Percentiles rank a stretch among this genome's conserved stretches.
These are phyloP conservation scores for Pseudonitzschia multiseries DNA, from an alignment of 108 stramenopile genomes.

Conservation along the genomic window DNA sequence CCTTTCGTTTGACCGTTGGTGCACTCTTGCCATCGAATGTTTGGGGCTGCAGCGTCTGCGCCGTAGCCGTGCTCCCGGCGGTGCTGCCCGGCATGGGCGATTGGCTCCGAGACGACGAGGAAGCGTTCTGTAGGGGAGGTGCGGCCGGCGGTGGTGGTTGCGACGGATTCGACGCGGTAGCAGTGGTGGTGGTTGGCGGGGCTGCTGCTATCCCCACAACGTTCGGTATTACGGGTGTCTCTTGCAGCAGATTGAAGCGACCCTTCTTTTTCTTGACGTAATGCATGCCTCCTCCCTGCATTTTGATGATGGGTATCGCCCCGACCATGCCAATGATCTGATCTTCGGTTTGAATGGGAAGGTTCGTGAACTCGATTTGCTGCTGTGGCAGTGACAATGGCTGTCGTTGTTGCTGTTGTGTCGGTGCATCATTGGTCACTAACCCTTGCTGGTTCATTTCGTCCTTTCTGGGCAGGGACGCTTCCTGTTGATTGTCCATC, in stretches of 20 bases:
- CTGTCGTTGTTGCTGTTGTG: conserved; percentile 8
- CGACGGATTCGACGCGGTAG: neutral
- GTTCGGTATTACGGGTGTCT: conserved; percentile 28
- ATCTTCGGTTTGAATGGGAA: conserved; percentile 16
- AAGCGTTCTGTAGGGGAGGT: conserved; percentile 7
- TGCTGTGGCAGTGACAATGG: conserved; percentile 10
- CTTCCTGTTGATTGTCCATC: neutral
- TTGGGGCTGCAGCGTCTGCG: conserved; percentile 4
- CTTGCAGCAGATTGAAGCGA: conserved; percentile 43
- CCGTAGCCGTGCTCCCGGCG: conserved; percentile 2
- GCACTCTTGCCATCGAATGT: conserved; percentile 29
- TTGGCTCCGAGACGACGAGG: conserved; percentile 21
- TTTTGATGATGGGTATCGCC: conserved; percentile 38
- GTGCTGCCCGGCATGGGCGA: neutral
- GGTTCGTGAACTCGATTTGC: neutral
- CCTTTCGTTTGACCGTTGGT: conserved; percentile 48
- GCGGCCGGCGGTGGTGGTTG: neutral
- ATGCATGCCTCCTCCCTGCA: conserved; percentile 27
- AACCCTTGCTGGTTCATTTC: neutral
- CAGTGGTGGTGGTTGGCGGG: conserved; percentile 1
- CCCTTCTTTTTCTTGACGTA: conserved; percentile 48
- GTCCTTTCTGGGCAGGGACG: neutral
- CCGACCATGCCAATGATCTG: conserved; percentile 45
- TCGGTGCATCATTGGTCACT: neutral
- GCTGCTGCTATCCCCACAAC: neutral